Percentiles rank a stretch among this genome's conserved stretches.
Evolutionary conservation across 2,329 filamentous ascomycete genomes (phyloP).

Genomic region (Pseudogymnoascus sp.): DNA sequence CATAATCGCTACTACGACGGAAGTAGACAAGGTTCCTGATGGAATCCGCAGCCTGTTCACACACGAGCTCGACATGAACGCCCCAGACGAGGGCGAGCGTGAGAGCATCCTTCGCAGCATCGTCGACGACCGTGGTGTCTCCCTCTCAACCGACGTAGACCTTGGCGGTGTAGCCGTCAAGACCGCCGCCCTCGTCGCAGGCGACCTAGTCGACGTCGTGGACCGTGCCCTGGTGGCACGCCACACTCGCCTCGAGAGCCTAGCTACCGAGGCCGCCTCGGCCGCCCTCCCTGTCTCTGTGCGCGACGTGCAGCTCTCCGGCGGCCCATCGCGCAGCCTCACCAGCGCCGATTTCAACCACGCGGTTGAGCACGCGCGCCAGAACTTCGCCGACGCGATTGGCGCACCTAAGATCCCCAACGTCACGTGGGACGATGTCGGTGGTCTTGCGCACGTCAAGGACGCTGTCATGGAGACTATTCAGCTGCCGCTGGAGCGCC

Average conservation of each 20-base stretch:
- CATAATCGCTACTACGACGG: conserved; percentile 86
- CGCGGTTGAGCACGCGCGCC: conserved; percentile 91
- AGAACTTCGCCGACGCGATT: conserved; percentile 97
- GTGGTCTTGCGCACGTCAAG: conserved; percentile 87
- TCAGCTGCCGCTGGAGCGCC: conserved; percentile 81
- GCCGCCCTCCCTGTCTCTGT: conserved; percentile 46
- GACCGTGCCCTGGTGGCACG: conserved; percentile 79
- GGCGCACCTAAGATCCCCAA: conserved; percentile 97
- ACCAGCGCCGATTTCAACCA: conserved; percentile 79
- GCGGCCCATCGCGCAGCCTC: conserved; percentile 70
- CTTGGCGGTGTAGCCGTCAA: conserved; percentile 82
- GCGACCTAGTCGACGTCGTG: conserved; percentile 88
- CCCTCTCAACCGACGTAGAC: conserved; percentile 77
- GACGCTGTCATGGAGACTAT: conserved; percentile 97
- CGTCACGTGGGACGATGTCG: conserved; percentile 93
- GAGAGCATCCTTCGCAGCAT: conserved; percentile 79
- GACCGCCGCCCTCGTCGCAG: conserved; percentile 90
- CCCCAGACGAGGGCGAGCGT: conserved; percentile 86
- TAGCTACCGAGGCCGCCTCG: conserved; percentile 44
- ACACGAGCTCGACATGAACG: conserved; percentile 88
- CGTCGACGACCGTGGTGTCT: conserved; percentile 66
- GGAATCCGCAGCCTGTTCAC: conserved; percentile 86
- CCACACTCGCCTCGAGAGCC: conserved; percentile 63
- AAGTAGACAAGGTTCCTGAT: conserved; percentile 89
- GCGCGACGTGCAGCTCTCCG: conserved; percentile 80